Conservation (phyloP, 768 basidiomycete genomes). For the Mycena galopus region DNA sequence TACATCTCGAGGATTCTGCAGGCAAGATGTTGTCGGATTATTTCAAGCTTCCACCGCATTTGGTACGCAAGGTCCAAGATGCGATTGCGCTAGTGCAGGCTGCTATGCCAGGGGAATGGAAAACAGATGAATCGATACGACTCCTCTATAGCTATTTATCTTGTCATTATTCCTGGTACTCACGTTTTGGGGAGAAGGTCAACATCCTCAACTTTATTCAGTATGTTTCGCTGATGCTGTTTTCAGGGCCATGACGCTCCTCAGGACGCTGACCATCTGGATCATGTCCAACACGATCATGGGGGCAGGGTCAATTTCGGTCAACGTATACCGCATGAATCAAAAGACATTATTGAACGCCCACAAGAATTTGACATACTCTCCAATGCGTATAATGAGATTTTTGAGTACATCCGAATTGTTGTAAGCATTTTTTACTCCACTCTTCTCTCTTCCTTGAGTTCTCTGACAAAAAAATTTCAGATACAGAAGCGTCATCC, state of each 20-base stretch:
- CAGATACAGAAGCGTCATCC: neutral
- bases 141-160: neutral
- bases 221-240: no score
- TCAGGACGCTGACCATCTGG: neutral
- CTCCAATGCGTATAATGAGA: no score
- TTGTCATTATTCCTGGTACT: neutral
- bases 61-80: neutral
- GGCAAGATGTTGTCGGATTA: neutral
- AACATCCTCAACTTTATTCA: neutral
- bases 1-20: neutral
- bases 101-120: neutral
- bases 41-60: neutral
- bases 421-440: no score
- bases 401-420: neutral
- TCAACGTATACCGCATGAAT: neutral
- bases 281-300: neutral
- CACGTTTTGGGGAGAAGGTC: neutral
- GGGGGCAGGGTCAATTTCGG: slow-evolving; percentile 1
- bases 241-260: neutral
- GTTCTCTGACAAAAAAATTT: neutral
- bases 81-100: neutral
- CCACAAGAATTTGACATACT: neutral
- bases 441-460: no score
- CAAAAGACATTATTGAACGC: slow-evolving; percentile 2
- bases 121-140: neutral